These are phyloP conservation scores for Lyophyllum semitale DNA, from an alignment of 768 basidiomycete genomes.

Conservation along the genomic window DNA sequence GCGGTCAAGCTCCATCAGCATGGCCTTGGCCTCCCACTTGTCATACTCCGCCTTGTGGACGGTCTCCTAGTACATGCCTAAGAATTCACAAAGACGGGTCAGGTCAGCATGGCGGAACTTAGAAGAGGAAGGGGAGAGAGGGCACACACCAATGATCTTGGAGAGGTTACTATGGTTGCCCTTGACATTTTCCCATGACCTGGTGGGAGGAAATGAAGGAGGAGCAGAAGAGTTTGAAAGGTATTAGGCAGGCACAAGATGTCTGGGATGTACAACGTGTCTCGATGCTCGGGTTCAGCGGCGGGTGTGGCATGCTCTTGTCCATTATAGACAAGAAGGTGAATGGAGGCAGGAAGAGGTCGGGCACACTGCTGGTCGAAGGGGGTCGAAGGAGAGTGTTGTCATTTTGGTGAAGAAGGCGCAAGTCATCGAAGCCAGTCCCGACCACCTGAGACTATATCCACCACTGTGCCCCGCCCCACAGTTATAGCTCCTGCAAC, in stretches of 20 bases:
- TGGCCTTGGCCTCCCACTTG: constrained; percentile 75
- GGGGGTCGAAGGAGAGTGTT: not conserved
- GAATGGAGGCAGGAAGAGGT: constrained; percentile 14
- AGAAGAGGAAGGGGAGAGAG: not conserved
- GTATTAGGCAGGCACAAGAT: constrained; percentile 83
- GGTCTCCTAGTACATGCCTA: constrained; percentile 76
- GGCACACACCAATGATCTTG: constrained; percentile 78
- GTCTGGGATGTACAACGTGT: constrained; percentile 79
- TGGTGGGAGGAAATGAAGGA: constrained; percentile 75
- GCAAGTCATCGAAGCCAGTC: not conserved
- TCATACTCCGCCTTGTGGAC: constrained; percentile 67
- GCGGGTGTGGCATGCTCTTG: constrained; percentile 3
- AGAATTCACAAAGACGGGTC: not conserved
- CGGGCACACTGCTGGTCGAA: not conserved
- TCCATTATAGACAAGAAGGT: constrained; percentile 18
- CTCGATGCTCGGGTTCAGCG: constrained; percentile 43
- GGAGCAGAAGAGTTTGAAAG: constrained; percentile 82
- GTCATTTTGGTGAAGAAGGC: constrained; percentile 10
- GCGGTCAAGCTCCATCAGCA: constrained; percentile 72
- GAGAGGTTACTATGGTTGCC: constrained; percentile 79
- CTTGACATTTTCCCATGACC: constrained; percentile 74
- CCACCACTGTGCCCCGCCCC: no score
- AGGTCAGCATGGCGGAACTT: not conserved
- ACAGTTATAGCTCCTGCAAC: no score
- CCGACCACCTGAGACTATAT: no score